A percentile compares a stretch with the other conserved stretches of the same genome.
These are phyloP conservation scores for Edaphochlamys debaryana DNA, from an alignment of 139 green algal species.

Conservation along the genomic window DNA sequence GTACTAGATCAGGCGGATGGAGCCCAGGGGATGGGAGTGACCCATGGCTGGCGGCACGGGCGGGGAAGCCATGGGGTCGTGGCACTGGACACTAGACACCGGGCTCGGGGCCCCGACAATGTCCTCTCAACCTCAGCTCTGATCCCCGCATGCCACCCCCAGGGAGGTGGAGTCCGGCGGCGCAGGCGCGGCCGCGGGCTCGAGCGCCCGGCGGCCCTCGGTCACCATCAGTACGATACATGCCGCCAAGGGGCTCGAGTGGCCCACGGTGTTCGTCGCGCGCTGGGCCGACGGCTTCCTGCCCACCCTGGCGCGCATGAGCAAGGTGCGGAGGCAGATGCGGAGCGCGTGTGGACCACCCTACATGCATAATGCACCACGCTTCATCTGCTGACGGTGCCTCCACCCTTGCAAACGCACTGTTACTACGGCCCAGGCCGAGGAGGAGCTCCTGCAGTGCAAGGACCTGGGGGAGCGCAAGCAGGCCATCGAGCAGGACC, in stretches of 20 bases:
- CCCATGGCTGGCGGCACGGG: no score
- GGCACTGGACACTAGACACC: no score
- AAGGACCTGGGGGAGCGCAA: background rate
- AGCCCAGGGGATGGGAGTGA: no score
- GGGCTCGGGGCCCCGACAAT: no score
- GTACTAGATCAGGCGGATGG: background rate
- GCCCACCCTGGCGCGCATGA: background rate
- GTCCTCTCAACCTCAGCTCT: no score
- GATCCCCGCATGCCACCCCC: background rate
- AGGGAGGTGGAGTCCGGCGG: conserved; percentile 22
- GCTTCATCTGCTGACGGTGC: no score
- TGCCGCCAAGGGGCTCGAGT: conserved; percentile 37
- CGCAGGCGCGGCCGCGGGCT: background rate
- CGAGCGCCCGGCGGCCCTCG: background rate
- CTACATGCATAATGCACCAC: no score
- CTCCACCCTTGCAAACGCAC: no score
- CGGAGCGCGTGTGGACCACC: no score
- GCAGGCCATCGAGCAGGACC: background rate
- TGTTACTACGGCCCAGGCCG: no score
- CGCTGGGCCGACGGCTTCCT: conserved; percentile 9
- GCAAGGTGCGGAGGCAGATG: no score
- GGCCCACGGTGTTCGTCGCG: conserved; percentile 10
- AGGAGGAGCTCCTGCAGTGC: background rate
- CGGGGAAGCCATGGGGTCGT: no score
- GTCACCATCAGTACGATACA: conserved; percentile 37